Conservation (phyloP, 2,329 filamentous ascomycete species). For the Aaosphaeria pasadenensis region DNA sequence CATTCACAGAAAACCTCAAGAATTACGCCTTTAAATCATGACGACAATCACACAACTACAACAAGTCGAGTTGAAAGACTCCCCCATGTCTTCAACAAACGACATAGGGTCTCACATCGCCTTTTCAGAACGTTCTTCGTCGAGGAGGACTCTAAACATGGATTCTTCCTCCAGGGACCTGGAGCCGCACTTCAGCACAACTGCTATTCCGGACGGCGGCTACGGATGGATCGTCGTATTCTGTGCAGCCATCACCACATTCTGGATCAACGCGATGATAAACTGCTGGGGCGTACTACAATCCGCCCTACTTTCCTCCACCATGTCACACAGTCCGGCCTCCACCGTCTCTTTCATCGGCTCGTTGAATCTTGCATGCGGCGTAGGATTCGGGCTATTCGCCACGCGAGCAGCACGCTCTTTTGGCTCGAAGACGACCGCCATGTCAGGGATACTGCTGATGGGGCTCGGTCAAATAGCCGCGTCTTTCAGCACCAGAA, state of each 20-base stretch:
- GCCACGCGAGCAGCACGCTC: constrained; percentile 51
- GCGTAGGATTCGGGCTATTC: constrained; percentile 52
- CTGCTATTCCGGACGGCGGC: constrained; percentile 49
- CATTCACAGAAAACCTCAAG: too few species aligned
- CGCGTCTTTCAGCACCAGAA: constrained; percentile 46
- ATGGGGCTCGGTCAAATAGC: constrained; percentile 51
- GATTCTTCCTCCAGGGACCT: too few species aligned
- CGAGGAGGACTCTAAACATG: too few species aligned
- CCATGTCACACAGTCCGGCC: constrained; percentile 42
- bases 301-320: constrained; percentile 51
- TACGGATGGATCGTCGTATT: constrained; percentile 57
- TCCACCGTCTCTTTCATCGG: constrained; percentile 60
- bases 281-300: constrained; percentile 63
- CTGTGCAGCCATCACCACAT: constrained; percentile 51
- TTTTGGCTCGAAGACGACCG: constrained; percentile 49
- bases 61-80: too few species aligned
- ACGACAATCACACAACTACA: too few species aligned
- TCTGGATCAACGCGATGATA: constrained; percentile 51
- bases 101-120: too few species aligned
- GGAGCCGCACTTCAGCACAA: constrained; percentile 1
- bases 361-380: constrained; percentile 49
- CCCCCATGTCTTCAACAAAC: too few species aligned
- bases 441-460: constrained; percentile 50
- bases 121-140: too few species aligned
- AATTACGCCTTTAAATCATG: too few species aligned